phyloP scores from a whole-genome alignment of 164 flowering plant genomes.

The Dillenia suffruticosa region DNA sequence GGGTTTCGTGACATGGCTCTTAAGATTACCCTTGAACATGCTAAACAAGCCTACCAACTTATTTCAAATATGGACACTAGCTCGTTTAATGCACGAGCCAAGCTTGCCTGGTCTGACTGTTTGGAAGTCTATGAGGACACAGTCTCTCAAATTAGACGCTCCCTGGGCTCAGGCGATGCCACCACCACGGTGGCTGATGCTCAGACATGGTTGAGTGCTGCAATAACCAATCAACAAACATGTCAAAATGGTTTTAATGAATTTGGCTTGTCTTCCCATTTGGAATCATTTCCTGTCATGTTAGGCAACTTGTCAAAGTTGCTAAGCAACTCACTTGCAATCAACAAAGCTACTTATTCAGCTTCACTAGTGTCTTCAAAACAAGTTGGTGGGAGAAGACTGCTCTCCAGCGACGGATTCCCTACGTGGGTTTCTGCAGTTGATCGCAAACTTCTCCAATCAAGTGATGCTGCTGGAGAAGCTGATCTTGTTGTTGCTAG shows the following conservation, averaged over 20 bases:
- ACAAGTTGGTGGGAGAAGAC: constrained; percentile 20
- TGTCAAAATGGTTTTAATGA: constrained; percentile 57
- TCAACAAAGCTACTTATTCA: constrained; percentile 21
- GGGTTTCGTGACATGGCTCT: constrained; percentile 31
- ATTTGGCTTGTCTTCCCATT: constrained; percentile 23
- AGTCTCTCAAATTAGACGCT: constrained; percentile 29
- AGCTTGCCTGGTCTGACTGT: constrained; percentile 39
- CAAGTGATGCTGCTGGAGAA: constrained; percentile 4
- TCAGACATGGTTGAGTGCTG: constrained; percentile 60
- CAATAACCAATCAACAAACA: constrained; percentile 46
- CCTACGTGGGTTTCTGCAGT: constrained; percentile 46
- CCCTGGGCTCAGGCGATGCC: constrained; percentile 15
- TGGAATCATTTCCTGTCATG: constrained; percentile 20
- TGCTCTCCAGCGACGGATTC: constrained; percentile 22
- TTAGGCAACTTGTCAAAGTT: constrained; percentile 35
- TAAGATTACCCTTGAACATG: constrained; percentile 31
- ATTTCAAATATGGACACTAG: constrained; percentile 34
- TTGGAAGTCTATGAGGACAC: constrained; percentile 53
- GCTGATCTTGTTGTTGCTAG: constrained; percentile 60
- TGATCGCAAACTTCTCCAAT: constrained; percentile 42
- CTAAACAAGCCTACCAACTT: constrained; percentile 28
- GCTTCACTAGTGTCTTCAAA: not conserved
- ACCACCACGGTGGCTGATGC: constrained; percentile 14
- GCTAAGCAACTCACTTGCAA: constrained; percentile 56
- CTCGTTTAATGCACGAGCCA: constrained; percentile 12